A percentile compares a stretch with the other conserved stretches of the same genome.
Evolutionary conservation across 2,329 filamentous ascomycete species (phyloP).

Genomic region (Penicillium expansum): DNA sequence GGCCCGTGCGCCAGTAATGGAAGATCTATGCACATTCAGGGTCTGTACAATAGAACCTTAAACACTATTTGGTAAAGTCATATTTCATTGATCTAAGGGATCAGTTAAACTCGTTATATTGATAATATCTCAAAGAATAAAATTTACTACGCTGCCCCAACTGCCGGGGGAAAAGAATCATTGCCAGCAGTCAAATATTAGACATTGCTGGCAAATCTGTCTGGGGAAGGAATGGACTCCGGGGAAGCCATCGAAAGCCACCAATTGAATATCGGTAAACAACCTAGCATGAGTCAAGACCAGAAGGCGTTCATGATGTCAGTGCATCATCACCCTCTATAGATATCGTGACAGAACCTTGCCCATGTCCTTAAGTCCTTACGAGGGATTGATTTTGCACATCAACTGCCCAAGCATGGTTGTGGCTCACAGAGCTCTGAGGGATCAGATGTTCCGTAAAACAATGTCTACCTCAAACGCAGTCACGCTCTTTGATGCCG

Average conservation of each 20-base stretch:
- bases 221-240: slow-evolving; percentile 5
- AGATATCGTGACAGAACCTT: not conserved
- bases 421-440: slow-evolving; percentile 15
- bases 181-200: not conserved
- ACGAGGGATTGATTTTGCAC: not conserved
- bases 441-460: slow-evolving; percentile 22
- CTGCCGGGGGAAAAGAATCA: not conserved
- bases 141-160: not conserved
- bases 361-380: not conserved
- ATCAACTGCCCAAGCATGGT: slow-evolving; percentile 7
- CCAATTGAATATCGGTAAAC: slow-evolving; percentile 1
- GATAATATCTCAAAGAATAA: not conserved
- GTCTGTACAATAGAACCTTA: not conserved
- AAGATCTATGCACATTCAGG: not conserved
- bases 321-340: slow-evolving; percentile 24
- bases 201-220: not conserved
- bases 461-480: slow-evolving; percentile 27
- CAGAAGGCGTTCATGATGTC: slow-evolving; percentile 27
- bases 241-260: not conserved
- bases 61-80: not conserved
- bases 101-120: not conserved
- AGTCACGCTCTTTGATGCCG: slow-evolving; percentile 31
- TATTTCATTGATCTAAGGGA: not conserved
- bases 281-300: not conserved
- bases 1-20: slow-evolving; percentile 19